Evolutionary conservation across 371 early-diverging fungal species (phyloP).

Genomic region (Synchytrium microbalum): DNA sequence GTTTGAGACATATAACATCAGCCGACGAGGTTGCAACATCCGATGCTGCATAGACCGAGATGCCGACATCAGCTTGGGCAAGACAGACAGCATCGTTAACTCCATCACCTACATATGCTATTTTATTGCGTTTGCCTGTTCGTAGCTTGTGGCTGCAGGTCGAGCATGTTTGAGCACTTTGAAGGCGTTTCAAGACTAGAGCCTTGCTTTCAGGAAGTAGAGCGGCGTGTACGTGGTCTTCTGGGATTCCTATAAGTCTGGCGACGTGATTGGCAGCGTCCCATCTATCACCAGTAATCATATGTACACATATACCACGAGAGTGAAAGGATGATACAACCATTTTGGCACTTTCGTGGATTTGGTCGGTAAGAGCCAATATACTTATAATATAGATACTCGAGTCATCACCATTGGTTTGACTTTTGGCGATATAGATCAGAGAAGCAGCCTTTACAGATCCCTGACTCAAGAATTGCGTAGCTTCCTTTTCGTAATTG

Average conservation of each 20-base stretch:
- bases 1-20: slow-evolving; percentile 61
- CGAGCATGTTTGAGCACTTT: too few relatives aligned
- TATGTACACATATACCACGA: slow-evolving; percentile 70
- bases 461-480: not conserved
- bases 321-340: slow-evolving; percentile 56
- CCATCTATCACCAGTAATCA: slow-evolving; percentile 89
- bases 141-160: not conserved
- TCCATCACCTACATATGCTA: too few relatives aligned
- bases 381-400: slow-evolving; percentile 41
- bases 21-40: slow-evolving; percentile 78
- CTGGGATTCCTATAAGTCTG: slow-evolving; percentile 54
- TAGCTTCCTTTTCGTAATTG: not conserved
- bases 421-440: not conserved
- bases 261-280: slow-evolving; percentile 74
- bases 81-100: slow-evolving; percentile 1
- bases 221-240: slow-evolving; percentile 68
- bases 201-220: slow-evolving; percentile 78
- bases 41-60: slow-evolving; percentile 70
- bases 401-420: not conserved
- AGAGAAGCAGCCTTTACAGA: not conserved
- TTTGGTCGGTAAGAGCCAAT: slow-evolving; percentile 70
- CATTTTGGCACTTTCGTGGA: slow-evolving; percentile 67
- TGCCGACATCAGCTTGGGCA: slow-evolving; percentile 9
- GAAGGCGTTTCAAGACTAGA: slow-evolving; percentile 9
- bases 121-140: not conserved